phyloP scores from a whole-genome alignment of 2,329 filamentous ascomycete species.

The Zelopaecilomyces penicillatus region DNA sequence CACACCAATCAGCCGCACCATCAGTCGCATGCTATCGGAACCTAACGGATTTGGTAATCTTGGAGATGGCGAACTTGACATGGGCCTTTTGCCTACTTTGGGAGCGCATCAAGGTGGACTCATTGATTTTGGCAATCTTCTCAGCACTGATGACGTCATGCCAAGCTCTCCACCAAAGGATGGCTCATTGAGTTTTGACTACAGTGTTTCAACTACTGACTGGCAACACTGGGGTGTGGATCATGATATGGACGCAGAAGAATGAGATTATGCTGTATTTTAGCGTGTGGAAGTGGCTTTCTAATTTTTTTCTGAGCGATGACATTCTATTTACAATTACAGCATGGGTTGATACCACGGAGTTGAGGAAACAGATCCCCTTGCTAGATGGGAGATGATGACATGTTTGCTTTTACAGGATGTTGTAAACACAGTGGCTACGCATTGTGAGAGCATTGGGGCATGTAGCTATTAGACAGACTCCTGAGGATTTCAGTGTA shows the following conservation, averaged over 20 bases:
- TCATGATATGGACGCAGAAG: neutral
- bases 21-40: slow-evolving; percentile 57
- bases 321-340: too few species aligned
- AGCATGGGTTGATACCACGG: too few species aligned
- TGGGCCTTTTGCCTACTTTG: slow-evolving; percentile 30
- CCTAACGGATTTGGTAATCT: slow-evolving; percentile 34
- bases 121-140: slow-evolving; percentile 40
- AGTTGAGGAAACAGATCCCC: too few species aligned
- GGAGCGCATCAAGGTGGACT: slow-evolving; percentile 26
- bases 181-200: slow-evolving; percentile 20
- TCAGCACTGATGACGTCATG: slow-evolving; percentile 39
- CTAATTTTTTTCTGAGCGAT: too few species aligned
- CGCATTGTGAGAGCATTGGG: too few species aligned
- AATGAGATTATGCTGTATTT: neutral
- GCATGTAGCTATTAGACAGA: too few species aligned
- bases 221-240: slow-evolving; percentile 22
- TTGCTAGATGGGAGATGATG: too few species aligned
- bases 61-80: slow-evolving; percentile 35
- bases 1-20: slow-evolving; percentile 54
- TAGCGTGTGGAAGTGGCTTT: too few species aligned
- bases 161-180: slow-evolving; percentile 39
- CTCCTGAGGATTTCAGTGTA: too few species aligned
- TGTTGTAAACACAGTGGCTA: too few species aligned
- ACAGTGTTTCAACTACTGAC: slow-evolving; percentile 18
- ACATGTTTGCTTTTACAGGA: too few species aligned